phyloP scores from a whole-genome alignment of 768 basidiomycete genomes.

The Ramaria rubella region DNA sequence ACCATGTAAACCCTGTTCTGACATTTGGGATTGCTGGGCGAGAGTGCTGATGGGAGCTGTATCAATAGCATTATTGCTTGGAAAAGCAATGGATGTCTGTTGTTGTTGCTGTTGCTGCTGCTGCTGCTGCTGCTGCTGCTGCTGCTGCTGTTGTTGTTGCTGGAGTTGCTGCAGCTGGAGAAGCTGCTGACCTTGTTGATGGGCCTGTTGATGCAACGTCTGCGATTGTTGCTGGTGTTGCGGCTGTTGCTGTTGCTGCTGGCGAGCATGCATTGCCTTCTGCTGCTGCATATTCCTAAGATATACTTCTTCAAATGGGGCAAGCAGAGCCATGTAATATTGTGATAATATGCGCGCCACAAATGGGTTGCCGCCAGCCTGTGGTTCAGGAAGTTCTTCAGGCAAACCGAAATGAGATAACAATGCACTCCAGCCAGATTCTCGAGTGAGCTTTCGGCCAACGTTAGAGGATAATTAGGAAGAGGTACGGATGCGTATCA shows the following conservation, averaged over 20 bases:
- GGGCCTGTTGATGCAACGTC: conserved; percentile 1
- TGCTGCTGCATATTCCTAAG: conserved; percentile 56
- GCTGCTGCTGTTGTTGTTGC: conserved; percentile 15
- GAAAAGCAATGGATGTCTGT: background rate
- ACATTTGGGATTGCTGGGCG: background rate
- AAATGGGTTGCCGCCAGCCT: conserved; percentile 40
- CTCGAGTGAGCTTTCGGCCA: conserved; percentile 7
- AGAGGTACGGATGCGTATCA: background rate
- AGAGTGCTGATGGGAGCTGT: background rate
- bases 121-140: conserved; percentile 5
- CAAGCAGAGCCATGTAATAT: conserved; percentile 56
- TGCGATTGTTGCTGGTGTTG: conserved; percentile 7
- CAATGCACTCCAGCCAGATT: conserved; percentile 51
- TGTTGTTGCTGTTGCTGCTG: conserved; percentile 6
- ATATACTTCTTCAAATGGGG: conserved; percentile 68
- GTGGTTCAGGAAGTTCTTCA: conserved; percentile 43
- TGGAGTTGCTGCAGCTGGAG: background rate
- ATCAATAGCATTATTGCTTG: background rate
- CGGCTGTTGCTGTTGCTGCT: conserved; percentile 19
- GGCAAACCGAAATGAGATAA: conserved; percentile 55
- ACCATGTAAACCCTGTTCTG: background rate
- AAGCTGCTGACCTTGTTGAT: background rate
- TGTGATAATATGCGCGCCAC: conserved; percentile 47
- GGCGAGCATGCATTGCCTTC: conserved; percentile 38
- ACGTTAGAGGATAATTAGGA: background rate